Base-by-base conservation (phyloP, 768 basidiomycete genomes). In the Psilocybe azurescens region DNA sequence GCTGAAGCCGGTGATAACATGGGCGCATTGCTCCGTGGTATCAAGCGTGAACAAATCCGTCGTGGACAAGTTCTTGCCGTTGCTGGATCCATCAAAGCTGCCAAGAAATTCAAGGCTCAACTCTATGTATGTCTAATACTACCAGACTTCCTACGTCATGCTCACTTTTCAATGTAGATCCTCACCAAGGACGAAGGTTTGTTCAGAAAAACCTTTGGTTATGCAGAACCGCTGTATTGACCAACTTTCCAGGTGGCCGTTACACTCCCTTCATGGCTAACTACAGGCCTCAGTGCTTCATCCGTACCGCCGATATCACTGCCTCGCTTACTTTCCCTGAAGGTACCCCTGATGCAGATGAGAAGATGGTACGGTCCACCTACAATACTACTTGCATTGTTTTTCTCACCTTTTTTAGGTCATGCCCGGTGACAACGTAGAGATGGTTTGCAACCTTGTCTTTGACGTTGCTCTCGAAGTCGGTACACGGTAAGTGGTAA, bases 1-100 rank as follows among this genome's bases (percentile, higher is more conserved):
- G 96, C 94, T 62, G 94, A 99, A 77, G 97, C 97, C 64, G 97
- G 97, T 69, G 97, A 99, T 79, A 99, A 99, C 83, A 98, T 99
- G 94, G 97, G 97, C 67, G 93, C 91, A 59, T 84, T 99, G 39
- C 89, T 99, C 50, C 94, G 97, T 76, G 96, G 97, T 73, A 82
- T 98, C 76, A 99, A 99, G 81, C 91, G 97, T 65, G 97, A 99
- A 73, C 95, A 99, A 77, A 81, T 99, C 71, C 85, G 87, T 65
- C 92, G 97, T 66, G 97, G 97, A 49, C 94, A 96, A 74, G 91
- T 99, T 59, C 86, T 99, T 72, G 86, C 89, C 68, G 84, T 87
- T 33, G 95, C 96, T 28, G 94, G 94, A 36, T 86, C 93, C 7
- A 93, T 99, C 79, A 97, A 95, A 78, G 83, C 93, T n/a, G 89